A percentile compares a stretch with the other conserved stretches of the same genome.
These are phyloP conservation scores for Geotrichum phurueaensis DNA, from an alignment of 1,139 yeast genomes.

Conservation along the genomic window DNA sequence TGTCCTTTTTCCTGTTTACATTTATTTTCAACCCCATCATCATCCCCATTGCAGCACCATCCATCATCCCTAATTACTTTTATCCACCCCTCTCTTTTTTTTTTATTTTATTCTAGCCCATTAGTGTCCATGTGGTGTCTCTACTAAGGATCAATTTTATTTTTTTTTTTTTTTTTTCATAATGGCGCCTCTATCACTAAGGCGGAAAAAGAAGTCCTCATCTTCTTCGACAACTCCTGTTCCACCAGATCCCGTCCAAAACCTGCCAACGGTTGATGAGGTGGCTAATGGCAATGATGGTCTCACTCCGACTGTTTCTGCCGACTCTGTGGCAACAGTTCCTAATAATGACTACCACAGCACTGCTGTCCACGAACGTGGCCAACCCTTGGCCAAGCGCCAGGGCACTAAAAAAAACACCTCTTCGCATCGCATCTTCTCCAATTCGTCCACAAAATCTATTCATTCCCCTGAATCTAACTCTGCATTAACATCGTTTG, in stretches of 20 bases:
- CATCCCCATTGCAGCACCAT: neutral
- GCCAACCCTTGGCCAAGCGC: neutral
- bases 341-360: neutral
- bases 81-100: neutral
- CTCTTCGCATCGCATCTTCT: slow-evolving; percentile 2
- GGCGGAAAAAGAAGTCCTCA: slow-evolving; percentile 1
- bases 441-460: neutral
- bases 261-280: neutral
- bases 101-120: no score
- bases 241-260: neutral
- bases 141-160: no score
- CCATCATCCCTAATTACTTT: neutral
- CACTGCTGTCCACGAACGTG: neutral
- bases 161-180: neutral
- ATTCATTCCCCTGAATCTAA: neutral
- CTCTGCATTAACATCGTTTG: neutral
- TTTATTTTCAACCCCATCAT: no score
- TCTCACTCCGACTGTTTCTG: neutral
- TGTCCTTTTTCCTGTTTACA: neutral
- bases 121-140: neutral
- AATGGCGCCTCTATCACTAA: slow-evolving; percentile 5
- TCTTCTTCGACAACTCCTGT: neutral
- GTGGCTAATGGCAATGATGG: neutral
- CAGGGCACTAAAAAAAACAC: neutral
- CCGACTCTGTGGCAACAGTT: neutral